phyloP scores from a whole-genome alignment of 805 yeast species.

The Ogataea siamensis region DNA sequence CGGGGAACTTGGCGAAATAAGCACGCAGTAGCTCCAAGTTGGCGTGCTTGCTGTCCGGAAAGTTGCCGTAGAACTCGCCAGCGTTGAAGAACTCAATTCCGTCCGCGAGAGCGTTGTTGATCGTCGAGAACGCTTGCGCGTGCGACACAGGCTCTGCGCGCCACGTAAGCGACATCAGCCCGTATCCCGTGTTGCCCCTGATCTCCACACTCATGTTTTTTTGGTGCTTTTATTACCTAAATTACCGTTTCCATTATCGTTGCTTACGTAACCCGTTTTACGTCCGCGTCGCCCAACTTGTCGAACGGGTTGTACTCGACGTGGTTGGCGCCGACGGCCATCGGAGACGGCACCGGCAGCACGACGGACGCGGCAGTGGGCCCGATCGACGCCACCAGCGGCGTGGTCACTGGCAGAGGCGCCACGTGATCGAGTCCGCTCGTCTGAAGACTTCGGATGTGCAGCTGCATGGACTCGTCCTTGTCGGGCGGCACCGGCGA shows the following conservation, averaged over 20 bases:
- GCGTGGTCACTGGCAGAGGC: conserved; percentile 34
- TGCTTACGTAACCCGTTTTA: conserved; percentile 4
- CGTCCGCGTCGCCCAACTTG: conserved; percentile 11
- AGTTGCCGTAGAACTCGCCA: conserved; percentile 74
- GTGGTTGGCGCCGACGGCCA: conserved; percentile 13
- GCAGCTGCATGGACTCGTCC: conserved; percentile 24
- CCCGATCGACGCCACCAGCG: conserved; percentile 36
- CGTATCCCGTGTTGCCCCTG: conserved; percentile 53
- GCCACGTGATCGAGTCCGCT: conserved; percentile 11
- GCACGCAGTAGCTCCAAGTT: conserved; percentile 57
- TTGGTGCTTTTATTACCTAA: background rate
- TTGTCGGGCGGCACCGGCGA: conserved; percentile 8
- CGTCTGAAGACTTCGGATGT: conserved; percentile 23
- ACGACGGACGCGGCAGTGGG: conserved; percentile 36
- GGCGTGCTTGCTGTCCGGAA: conserved; percentile 37
- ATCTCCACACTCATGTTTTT: conserved; percentile 1
- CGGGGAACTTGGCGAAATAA: conserved; percentile 60
- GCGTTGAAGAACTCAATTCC: conserved; percentile 60
- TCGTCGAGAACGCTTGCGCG: conserved; percentile 50
- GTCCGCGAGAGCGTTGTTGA: conserved; percentile 50
- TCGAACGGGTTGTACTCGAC: conserved; percentile 28
- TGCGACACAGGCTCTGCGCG: conserved; percentile 53
- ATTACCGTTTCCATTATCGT: too few relatives aligned
- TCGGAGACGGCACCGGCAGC: conserved; percentile 32
- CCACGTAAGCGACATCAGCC: conserved; percentile 83